Conservation (phyloP, 192 early-diverging fungal genomes). For the Umbelopsis sp. region DNA sequence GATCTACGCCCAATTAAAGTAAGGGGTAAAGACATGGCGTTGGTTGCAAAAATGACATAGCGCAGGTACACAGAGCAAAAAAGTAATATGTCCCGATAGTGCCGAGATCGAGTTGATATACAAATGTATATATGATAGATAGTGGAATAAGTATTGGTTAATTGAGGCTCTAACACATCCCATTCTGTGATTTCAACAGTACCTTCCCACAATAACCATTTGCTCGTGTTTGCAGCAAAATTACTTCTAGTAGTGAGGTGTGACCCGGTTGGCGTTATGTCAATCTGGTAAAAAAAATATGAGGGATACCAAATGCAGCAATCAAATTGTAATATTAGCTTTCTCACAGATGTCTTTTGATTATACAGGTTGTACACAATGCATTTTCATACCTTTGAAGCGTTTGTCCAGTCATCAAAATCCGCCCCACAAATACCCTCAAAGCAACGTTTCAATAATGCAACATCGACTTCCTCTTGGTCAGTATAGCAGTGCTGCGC, state of each 20-base stretch:
- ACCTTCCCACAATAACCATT: slow-evolving; percentile 89
- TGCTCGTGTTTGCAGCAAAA: slow-evolving; percentile 74
- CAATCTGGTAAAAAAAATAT: slow-evolving; percentile 39
- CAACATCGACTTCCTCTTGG: slow-evolving; percentile 60
- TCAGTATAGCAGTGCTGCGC: slow-evolving; percentile 75
- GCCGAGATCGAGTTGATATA: too few relatives aligned
- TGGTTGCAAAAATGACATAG: too few relatives aligned
- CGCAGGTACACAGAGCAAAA: neutral
- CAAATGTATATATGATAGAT: neutral
- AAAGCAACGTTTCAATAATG: slow-evolving; percentile 55
- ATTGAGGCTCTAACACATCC: neutral
- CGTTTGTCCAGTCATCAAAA: slow-evolving; percentile 76
- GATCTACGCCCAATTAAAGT: slow-evolving; percentile 47
- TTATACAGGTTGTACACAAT: neutral
- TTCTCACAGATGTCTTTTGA: too few relatives aligned
- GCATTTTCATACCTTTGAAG: slow-evolving; percentile 51
- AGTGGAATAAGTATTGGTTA: neutral
- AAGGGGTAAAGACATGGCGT: neutral
- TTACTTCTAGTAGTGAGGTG: slow-evolving; percentile 53
- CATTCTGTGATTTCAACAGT: slow-evolving; percentile 34
- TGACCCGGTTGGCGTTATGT: slow-evolving; percentile 53
- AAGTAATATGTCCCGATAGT: neutral
- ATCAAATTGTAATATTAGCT: neutral
- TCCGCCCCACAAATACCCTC: slow-evolving; percentile 79
- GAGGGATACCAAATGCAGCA: neutral